Evolutionary conservation across 805 yeast species (phyloP).

Genomic region (Kodamaea laetipori): DNA sequence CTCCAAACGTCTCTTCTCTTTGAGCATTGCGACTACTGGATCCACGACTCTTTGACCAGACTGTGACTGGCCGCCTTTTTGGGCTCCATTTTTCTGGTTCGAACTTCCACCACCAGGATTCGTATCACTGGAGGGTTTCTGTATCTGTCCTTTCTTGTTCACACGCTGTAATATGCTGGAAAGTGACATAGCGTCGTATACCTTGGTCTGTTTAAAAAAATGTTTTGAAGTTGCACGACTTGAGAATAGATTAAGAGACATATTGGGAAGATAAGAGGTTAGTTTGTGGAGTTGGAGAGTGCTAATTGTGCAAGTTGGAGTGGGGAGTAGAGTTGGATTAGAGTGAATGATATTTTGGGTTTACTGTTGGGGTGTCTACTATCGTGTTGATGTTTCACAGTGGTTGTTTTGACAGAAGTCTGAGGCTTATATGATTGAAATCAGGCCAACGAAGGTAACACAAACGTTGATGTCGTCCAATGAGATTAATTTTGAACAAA

Average conservation of each 20-base stretch:
- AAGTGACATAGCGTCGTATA: slow-evolving; percentile 25
- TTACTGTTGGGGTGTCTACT: too few relatives aligned
- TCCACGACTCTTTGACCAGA: slow-evolving; percentile 43
- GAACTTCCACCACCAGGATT: neutral
- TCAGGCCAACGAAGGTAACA: too few relatives aligned
- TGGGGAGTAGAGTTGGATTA: too few relatives aligned
- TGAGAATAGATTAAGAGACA: neutral
- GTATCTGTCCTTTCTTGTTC: slow-evolving; percentile 32
- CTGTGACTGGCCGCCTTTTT: neutral
- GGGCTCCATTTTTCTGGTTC: neutral
- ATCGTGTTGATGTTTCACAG: too few relatives aligned
- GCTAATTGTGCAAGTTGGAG: too few relatives aligned
- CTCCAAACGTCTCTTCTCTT: slow-evolving; percentile 65
- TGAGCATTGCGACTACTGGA: slow-evolving; percentile 70
- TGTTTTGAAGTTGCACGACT: neutral
- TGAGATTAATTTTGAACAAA: too few relatives aligned
- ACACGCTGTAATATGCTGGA: slow-evolving; percentile 34
- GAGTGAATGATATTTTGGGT: too few relatives aligned
- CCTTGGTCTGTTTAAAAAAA: neutral
- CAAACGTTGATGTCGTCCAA: too few relatives aligned
- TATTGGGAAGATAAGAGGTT: too few relatives aligned
- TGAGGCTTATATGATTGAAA: too few relatives aligned
- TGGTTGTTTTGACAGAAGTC: too few relatives aligned
- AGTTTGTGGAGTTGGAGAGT: too few relatives aligned
- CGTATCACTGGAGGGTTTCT: slow-evolving; percentile 3